Percentiles rank a stretch among this genome's conserved stretches.
Conservation (phyloP, 176 grass and related monocot genomes). For the Pontederia paniculata region DNA sequence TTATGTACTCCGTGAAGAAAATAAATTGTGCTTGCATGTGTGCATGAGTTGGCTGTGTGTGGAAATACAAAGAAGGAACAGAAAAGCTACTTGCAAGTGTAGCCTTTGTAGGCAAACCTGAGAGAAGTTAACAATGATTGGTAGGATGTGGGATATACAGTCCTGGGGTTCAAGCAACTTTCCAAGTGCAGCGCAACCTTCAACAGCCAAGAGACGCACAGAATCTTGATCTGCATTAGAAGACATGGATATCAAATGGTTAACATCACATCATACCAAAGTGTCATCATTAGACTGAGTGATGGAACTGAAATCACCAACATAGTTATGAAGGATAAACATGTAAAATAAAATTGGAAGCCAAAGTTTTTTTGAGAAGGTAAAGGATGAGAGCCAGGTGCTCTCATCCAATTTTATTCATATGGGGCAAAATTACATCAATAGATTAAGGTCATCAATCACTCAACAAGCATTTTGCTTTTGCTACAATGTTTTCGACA, state of each 20-base stretch:
- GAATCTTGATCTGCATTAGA: constrained; percentile 89
- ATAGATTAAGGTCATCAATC: no score
- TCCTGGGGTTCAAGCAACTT: constrained; percentile 89
- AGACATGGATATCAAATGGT: neutral
- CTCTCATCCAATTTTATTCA: no score
- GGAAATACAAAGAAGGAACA: neutral
- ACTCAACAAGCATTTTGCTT: no score
- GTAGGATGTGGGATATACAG: constrained; percentile 81
- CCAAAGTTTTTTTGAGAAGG: no score
- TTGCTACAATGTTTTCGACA: no score
- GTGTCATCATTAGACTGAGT: no score
- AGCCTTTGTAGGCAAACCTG: constrained; percentile 29
- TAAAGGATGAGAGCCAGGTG: no score
- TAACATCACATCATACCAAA: no score
- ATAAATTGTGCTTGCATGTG: neutral
- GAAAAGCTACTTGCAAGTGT: neutral
- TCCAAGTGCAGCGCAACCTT: constrained; percentile 92
- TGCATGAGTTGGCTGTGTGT: neutral
- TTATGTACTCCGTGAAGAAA: neutral
- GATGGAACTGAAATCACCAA: no score
- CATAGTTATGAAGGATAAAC: no score
- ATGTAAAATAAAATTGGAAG: no score
- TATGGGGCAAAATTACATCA: no score
- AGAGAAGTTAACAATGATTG: constrained; percentile 83
- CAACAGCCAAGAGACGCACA: constrained; percentile 82